Base-by-base conservation (phyloP, 2,329 filamentous ascomycete genomes). In the Penicillium sp. region DNA sequence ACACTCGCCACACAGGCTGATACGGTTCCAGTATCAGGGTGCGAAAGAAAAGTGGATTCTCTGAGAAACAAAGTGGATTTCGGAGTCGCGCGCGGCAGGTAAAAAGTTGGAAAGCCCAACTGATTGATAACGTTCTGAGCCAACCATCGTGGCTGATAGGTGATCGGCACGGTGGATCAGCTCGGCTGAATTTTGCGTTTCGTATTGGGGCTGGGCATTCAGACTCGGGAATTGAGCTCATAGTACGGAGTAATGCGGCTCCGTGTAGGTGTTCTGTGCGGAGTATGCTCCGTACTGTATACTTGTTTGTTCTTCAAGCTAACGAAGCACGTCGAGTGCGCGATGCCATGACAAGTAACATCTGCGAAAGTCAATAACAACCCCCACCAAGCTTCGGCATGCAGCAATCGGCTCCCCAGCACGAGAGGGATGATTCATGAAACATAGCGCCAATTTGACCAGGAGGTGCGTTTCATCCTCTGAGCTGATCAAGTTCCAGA, bases 111-210 rank as follows among this genome's bases (percentile, higher is more conserved):
- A 39, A 47, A 18, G 47, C 47, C 48, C 40, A 43, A 44, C 50
- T 54, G 56, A 59, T 59, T 56, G 56, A 59, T 59, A 59, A 56
- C n/a, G 9, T 31, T 8, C 9, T 21, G n/a, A 24, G 49, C 50
- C 54, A 54, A 51, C 11, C 23, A 5, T 50, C 5, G 24, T 5
- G 24, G 10, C 24, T 28, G 24, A 5, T 28, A 28, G 24, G 24
- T 28, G 24, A 28, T 28, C 24, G 24, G 24, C 24, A 28, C 14
- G 18, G 13, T 48, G 18, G 48, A 56, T 56, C 51, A 29, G 28
- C 19, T 54, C 50, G 50, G 56, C 31, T 51, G 24, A 21, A 34
- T 28, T 31, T 42, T 40, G 37, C 40, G 46, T 18, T 40, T 55
- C 23, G 28, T 18, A 23, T 55, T n/a, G 28, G 47, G n/a, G 48